Percentiles rank a stretch among this genome's conserved stretches.
Conservation (phyloP, 2,329 filamentous ascomycete genomes). For the Ophiocordyceps camponoti-rufipedis region DNA sequence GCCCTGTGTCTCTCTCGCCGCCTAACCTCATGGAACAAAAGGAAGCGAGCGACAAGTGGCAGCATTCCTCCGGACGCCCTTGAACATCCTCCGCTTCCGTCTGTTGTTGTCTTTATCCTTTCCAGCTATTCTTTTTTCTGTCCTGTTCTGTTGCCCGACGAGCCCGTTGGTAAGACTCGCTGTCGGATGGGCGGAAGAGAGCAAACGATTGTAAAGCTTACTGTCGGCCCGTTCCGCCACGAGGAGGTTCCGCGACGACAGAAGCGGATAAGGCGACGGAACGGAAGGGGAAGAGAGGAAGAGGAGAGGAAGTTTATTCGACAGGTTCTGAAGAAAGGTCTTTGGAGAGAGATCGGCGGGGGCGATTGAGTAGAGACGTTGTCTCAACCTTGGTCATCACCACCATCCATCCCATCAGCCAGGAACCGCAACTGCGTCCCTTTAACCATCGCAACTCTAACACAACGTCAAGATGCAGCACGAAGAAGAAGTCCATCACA, state of each 20-base stretch:
- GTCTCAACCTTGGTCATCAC: not conserved
- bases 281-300: not conserved
- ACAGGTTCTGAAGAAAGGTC: not conserved
- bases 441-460: not conserved
- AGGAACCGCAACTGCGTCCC: not conserved
- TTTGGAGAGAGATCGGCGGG: not conserved
- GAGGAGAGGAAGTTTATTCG: not conserved
- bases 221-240: not conserved
- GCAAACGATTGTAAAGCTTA: too few relatives aligned
- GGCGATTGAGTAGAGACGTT: not conserved
- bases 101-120: too few relatives aligned
- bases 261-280: not conserved
- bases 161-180: too few relatives aligned
- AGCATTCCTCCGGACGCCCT: too few relatives aligned
- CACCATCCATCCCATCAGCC: not conserved
- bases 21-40: too few relatives aligned
- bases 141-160: too few relatives aligned
- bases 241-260: not conserved
- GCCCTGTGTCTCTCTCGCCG: too few relatives aligned
- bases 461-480: constrained; percentile 1
- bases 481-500: constrained; percentile 1
- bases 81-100: too few relatives aligned
- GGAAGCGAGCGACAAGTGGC: too few relatives aligned
- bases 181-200: too few relatives aligned
- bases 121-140: too few relatives aligned